These are phyloP conservation scores for Jimgerdemannia flammicorona DNA, from an alignment of 192 early-diverging fungal genomes.

Conservation along the genomic window DNA sequence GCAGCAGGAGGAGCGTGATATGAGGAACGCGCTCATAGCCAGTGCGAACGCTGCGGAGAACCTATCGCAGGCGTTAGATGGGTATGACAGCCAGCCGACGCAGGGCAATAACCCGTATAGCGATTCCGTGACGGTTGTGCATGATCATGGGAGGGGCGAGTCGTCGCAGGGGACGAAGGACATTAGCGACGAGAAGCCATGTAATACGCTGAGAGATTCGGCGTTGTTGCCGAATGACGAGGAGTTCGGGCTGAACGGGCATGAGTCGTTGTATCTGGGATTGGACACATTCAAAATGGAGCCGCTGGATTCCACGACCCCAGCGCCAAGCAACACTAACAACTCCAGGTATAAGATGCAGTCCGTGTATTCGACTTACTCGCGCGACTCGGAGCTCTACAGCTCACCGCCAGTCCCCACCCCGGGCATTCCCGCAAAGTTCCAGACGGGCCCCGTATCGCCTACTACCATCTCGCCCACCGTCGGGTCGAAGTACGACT, in stretches of 20 bases:
- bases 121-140: background rate
- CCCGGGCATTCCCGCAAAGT: background rate
- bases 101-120: background rate
- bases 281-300: background rate
- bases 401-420: background rate
- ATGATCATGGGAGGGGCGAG: background rate
- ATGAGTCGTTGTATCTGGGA: slow-evolving; percentile 1
- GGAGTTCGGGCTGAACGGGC: background rate
- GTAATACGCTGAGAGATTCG: background rate
- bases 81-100: background rate
- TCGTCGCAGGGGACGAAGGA: background rate
- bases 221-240: background rate
- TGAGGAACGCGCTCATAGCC: background rate
- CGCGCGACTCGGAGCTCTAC: background rate
- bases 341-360: background rate
- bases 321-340: background rate
- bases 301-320: background rate
- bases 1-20: background rate
- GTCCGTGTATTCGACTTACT: slow-evolving; percentile 1
- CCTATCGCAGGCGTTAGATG: background rate
- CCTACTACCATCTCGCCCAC: background rate
- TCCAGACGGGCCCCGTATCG: background rate
- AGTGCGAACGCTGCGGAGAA: background rate
- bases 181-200: background rate
- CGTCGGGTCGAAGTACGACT: background rate